Base-by-base conservation (phyloP, 768 basidiomycete genomes). In the Wakefieldia striispora region DNA sequence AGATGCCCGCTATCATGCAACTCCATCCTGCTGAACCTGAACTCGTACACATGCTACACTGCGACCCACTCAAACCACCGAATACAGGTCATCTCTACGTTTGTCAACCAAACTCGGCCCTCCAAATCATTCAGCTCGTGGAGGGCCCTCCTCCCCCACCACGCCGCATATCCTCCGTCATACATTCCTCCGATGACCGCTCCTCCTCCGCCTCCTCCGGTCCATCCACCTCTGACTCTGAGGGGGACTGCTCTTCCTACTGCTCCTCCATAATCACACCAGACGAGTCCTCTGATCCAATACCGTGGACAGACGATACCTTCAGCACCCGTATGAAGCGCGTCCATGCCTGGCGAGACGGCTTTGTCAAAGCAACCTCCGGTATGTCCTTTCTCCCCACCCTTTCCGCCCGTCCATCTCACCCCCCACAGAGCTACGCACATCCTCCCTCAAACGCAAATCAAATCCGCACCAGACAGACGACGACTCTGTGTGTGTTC, bases 81-180 rank as follows among this genome's bases (percentile, higher is more conserved):
- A 52, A 59, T 57, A 51, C 70, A n/a, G 57, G 64, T 53, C 73
- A 79, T 43, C 70, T 80, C 60, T 72, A 73, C 67, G 62, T 76
- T 54, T 66, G 72, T 57, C 73, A 79, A 50, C 78, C 75, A 1
- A 75, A 78, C 63, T 64, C 76, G 19, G n/a, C n/a, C n/a, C 68
- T 82, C 19, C 79, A 83, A 63, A 81, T 87, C 70, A 88, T 89
- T 44, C 80, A 88, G 70, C 86, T 88, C 67, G 80, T 82, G 43
- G 86, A 88, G 60, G 82, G 76, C 8, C 64, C 79, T 0, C 29
- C 61, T 0, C 76, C 85, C 1, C 84, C 85, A 0, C 69, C 73
- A 59, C 42, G 68, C 75, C 38, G 65, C 71, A 40, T 77, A 68
- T 52, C 69, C 61, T 61, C 64, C 55, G 57, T 58, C 59, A 48